A percentile compares a stretch with the other conserved stretches of the same genome.
phyloP scores from a whole-genome alignment of 805 yeast species.

The Pichia nanzhaoensis region DNA sequence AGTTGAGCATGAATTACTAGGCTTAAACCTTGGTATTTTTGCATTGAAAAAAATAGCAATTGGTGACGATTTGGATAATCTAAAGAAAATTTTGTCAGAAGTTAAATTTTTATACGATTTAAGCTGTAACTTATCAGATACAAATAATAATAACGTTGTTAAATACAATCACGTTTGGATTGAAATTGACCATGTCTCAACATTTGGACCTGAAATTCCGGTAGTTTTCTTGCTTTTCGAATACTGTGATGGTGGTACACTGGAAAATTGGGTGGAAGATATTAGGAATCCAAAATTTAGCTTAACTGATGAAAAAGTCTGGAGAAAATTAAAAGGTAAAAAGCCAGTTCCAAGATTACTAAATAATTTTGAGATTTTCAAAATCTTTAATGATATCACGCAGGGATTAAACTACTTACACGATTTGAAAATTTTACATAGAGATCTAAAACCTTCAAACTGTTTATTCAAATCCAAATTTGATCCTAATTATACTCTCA shows the following conservation, averaged over 20 bases:
- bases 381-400: constrained; percentile 60
- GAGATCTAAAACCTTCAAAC: constrained; percentile 87
- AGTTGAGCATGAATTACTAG: constrained; percentile 75
- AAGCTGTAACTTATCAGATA: constrained; percentile 24
- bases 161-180: constrained; percentile 91
- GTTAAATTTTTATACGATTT: constrained; percentile 62
- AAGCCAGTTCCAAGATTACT: constrained; percentile 27
- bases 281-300: constrained; percentile 33
- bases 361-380: constrained; percentile 54
- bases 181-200: constrained; percentile 51
- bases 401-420: constrained; percentile 71
- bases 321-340: constrained; percentile 18
- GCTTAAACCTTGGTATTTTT: constrained; percentile 65
- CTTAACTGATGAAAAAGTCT: constrained; percentile 32
- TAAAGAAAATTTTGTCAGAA: constrained; percentile 66
- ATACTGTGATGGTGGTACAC: constrained; percentile 82
- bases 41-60: constrained; percentile 83
- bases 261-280: constrained; percentile 55
- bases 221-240: constrained; percentile 75
- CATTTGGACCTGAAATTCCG: constrained; percentile 51
- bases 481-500: constrained; percentile 13
- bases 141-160: constrained; percentile 43
- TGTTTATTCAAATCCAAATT: constrained; percentile 51
- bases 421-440: constrained; percentile 67
- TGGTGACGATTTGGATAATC: constrained; percentile 66